These are phyloP conservation scores for Microbotryum scabiosae DNA, from an alignment of 1,284 basidiomycete species.

Conservation along the genomic window DNA sequence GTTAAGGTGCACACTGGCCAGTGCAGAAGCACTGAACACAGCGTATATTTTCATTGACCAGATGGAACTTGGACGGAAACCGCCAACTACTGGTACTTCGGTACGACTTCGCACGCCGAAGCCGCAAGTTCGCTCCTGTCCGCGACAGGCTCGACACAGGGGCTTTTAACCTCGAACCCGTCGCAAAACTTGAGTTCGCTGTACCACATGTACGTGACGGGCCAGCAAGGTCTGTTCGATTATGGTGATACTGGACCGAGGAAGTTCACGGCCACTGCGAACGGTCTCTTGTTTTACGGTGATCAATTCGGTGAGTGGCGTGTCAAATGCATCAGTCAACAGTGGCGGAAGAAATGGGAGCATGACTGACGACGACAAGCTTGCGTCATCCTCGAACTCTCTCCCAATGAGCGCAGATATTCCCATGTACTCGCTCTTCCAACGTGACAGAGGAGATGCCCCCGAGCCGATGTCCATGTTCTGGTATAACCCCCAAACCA, in stretches of 20 bases:
- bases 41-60: conserved; percentile 31
- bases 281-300: conserved; percentile 61
- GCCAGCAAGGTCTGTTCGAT: conserved; percentile 78
- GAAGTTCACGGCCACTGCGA: conserved; percentile 80
- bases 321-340: no score
- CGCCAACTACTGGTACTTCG: conserved; percentile 63
- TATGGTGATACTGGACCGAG: conserved; percentile 93
- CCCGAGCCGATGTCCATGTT: conserved; percentile 90
- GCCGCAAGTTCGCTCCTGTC: conserved; percentile 72
- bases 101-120: conserved; percentile 83
- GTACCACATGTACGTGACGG: conserved; percentile 84
- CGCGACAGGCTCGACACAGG: conserved; percentile 76
- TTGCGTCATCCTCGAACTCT: conserved; percentile 35
- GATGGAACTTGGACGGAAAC: conserved; percentile 97
- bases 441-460: conserved; percentile 82
- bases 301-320: conserved; percentile 51
- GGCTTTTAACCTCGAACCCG: conserved; percentile 60
- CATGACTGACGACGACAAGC: conserved; percentile 19
- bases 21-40: conserved; percentile 22
- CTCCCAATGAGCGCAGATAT: conserved; percentile 21
- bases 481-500: conserved; percentile 80
- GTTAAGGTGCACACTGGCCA: no score
- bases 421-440: conserved; percentile 74
- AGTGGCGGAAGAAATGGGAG: no score
- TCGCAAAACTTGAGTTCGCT: conserved; percentile 66